phyloP scores from a whole-genome alignment of 345 rosid species.

The Populus alba region DNA sequence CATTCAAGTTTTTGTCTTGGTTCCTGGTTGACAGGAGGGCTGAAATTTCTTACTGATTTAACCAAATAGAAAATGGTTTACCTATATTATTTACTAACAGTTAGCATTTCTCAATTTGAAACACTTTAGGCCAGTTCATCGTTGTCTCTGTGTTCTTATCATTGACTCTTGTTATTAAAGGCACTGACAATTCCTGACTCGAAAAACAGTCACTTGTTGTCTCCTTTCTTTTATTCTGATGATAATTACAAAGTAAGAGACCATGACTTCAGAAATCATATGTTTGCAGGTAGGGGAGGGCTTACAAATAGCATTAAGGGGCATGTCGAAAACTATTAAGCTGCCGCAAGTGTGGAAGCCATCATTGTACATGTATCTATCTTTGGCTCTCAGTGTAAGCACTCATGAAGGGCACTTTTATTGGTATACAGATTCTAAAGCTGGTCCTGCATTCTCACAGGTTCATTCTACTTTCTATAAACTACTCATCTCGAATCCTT shows the following conservation, averaged over 20 bases:
- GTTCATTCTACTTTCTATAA: slow-evolving; percentile 15
- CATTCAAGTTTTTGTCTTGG: neutral
- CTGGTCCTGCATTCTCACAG: slow-evolving; percentile 84
- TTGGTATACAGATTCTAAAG: slow-evolving; percentile 76
- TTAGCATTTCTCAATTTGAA: neutral
- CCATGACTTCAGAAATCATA: neutral
- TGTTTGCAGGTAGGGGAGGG: slow-evolving; percentile 42
- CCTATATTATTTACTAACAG: neutral
- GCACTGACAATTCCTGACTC: neutral
- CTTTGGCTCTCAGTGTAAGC: slow-evolving; percentile 70
- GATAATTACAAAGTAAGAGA: neutral
- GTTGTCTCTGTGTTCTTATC: neutral
- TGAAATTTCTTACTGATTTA: neutral
- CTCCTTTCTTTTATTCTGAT: neutral
- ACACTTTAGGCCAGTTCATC: neutral
- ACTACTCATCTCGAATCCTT: neutral
- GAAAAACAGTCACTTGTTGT: neutral
- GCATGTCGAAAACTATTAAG: slow-evolving; percentile 56
- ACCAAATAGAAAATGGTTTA: neutral
- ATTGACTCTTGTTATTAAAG: no score
- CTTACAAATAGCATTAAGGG: slow-evolving; percentile 45
- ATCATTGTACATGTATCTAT: slow-evolving; percentile 69
- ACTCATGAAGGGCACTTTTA: slow-evolving; percentile 81
- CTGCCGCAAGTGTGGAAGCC: slow-evolving; percentile 86
- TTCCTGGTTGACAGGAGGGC: neutral